Evolutionary conservation across 305 asterid species (phyloP), one percentile per base, ranked within the genome.

Genomic region (Plantago coronopus): DNA sequence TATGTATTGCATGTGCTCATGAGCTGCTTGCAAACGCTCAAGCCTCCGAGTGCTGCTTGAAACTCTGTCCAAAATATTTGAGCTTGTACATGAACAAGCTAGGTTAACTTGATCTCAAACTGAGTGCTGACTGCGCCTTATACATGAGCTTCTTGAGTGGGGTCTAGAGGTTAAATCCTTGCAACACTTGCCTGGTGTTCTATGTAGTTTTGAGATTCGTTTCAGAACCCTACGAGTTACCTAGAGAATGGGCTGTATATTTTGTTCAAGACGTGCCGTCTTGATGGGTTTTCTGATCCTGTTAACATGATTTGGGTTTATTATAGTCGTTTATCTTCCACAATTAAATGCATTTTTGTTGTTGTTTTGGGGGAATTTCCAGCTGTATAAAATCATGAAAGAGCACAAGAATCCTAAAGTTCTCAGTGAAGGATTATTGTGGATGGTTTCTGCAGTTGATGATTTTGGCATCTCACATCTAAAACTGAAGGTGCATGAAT

Each of bases 361-460:
- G 61, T 55, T n/a, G n/a, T n/a, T n/a, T n/a, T n/a, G n/a, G n/a
- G n/a, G n/a, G n/a, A n/a, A n/a, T 21, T 56, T 74, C 60, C 82
- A 94, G 99, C 84, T 91, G 57, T 86, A 76, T 80, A 94, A 83
- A 76, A 88, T 90, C 65, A 84, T 88, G 95, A 94, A 94, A 79
- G 97, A 94, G 79, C 99, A 94, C 81, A 94, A 94, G 80, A 94
- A 94, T 70, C 99, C 99, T 47, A 94, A 94, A 75, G 97, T 94
- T 72, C 96, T 94, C 16, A 94, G 98, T 67, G 98, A 94, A 79
- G 99, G 98, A 70, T 66, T 94, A 66, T 56, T 71, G 72, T 94
- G 99, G 99, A 88, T 94, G 94, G 97, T 90, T 68, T 83, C 94
- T 9, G 95, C 95, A 0, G 84, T 94, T 45, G 98, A 90, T 29